phyloP scores from a whole-genome alignment of 2,329 filamentous ascomycete species.

The Sphaerulina populicola region DNA sequence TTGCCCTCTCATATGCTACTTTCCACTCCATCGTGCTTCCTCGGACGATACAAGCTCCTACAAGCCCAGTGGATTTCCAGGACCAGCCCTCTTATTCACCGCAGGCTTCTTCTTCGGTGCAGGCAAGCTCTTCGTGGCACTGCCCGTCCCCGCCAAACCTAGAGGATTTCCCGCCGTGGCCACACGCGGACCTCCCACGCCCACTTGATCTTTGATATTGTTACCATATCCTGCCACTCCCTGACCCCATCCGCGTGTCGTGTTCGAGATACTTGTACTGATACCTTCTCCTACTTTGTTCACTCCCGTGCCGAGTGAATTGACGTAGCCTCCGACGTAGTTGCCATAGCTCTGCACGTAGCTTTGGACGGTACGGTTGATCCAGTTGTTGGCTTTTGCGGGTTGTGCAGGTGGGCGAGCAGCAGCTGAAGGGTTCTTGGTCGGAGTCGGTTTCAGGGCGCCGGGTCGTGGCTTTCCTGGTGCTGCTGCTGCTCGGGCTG shows the following conservation, averaged over 20 bases:
- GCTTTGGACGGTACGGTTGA: slow-evolving; percentile 39
- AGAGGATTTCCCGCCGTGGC: slow-evolving; percentile 42
- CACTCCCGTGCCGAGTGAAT: slow-evolving; percentile 40
- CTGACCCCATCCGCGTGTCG: slow-evolving; percentile 42
- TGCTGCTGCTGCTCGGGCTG: slow-evolving; percentile 4
- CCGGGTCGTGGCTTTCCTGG: slow-evolving; percentile 8
- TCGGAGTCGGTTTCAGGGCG: slow-evolving; percentile 9
- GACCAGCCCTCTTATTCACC: neutral
- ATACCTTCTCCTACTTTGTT: slow-evolving; percentile 41
- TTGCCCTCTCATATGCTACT: neutral
- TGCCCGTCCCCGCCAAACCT: slow-evolving; percentile 32
- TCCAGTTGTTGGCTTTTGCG: slow-evolving; percentile 36
- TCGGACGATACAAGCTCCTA: neutral
- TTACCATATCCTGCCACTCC: slow-evolving; percentile 44
- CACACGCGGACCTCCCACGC: slow-evolving; percentile 38
- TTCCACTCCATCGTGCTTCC: neutral
- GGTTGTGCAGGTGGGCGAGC: slow-evolving; percentile 4
- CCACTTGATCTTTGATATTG: slow-evolving; percentile 42
- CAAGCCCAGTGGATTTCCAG: neutral
- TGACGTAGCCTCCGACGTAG: slow-evolving; percentile 38
- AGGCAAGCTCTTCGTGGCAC: neutral
- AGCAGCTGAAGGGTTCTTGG: slow-evolving; percentile 11
- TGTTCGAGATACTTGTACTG: slow-evolving; percentile 37
- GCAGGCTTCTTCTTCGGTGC: neutral
- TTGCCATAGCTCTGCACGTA: slow-evolving; percentile 39